Evolutionary conservation across 805 yeast species (phyloP), one percentile per base, ranked within the genome.

Genomic region (Wickerhamomyces ciferrii): DNA sequence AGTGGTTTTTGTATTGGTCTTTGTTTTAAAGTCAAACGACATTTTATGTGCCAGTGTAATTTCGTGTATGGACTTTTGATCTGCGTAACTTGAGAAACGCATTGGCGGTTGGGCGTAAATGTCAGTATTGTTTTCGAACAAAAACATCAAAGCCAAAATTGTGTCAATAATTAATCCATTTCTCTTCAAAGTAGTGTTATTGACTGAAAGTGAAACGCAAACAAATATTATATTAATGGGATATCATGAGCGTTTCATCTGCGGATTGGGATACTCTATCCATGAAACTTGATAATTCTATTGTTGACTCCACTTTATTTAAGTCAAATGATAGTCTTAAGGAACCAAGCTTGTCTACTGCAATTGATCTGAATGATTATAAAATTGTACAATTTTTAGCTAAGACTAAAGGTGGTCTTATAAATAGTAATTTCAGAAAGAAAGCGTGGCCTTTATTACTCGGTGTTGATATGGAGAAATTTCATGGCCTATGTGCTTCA

Each of bases 381-480:
- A 52, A 53, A 39, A 54, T 56, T 47, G 54, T 58, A 46, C 64
- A 52, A 46, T 65, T 63, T 37, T 65, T 69, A 38, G 68, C 76
- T 47, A 58, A 71, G 24, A 67, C 78, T 0, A 64, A 75, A 41
- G 75, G 71, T 35, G 84, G 85, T 0, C 58, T 79, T 17, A 56
- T 81, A 7, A 63, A 56, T 51, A 63, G 65, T 43, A 67, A 67
- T 5, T 50, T 73, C 37, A 62, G 87, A 41, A 34, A 61, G 2
- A 56, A 67, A 38, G 63, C 70, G 1, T 82, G 87, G 87, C 83
- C 84, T 0, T 25, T 70, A 4, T 55, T 81, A 15, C 53, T 79
- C 43, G 70, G 69, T 0, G 43, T 70, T 18, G 39, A 41, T 6
- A n/a, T 34, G 18, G 43, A 37, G 11, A 23, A 18, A 2, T 14